Conservation (phyloP, 1,284 basidiomycete species). For the Phellinidium pouzarii region DNA sequence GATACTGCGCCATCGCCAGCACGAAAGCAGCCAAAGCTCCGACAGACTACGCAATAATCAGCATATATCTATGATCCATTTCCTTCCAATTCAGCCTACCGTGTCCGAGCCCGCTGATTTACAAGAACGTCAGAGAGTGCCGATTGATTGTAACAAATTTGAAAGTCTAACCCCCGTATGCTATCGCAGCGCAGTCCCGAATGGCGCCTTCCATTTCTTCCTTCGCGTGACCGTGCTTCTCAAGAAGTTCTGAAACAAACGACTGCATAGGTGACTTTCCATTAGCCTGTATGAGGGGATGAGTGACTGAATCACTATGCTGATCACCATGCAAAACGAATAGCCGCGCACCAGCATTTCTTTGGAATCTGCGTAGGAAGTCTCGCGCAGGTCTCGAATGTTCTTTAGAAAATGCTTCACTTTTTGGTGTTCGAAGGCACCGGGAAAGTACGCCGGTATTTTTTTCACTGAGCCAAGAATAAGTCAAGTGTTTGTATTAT, state of each 20-base stretch:
- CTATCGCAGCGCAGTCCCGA: slow-evolving; percentile 11
- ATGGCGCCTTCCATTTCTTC: slow-evolving; percentile 5
- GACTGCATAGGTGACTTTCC: slow-evolving; percentile 2
- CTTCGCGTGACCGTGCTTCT: slow-evolving; percentile 3
- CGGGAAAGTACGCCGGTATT: slow-evolving; percentile 59
- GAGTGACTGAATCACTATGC: no score
- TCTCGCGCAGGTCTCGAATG: not conserved
- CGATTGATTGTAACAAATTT: not conserved
- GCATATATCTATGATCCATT: not conserved
- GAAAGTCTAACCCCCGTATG: slow-evolving; percentile 10
- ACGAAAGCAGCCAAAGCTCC: slow-evolving; percentile 46
- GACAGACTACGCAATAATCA: slow-evolving; percentile 30
- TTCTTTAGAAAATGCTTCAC: slow-evolving; percentile 38
- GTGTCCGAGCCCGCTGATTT: not conserved
- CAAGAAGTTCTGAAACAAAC: slow-evolving; percentile 4
- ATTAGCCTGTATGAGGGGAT: not conserved
- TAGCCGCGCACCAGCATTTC: not conserved
- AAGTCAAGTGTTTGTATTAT: no score
- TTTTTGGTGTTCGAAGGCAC: slow-evolving; percentile 48
- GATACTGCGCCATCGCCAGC: slow-evolving; percentile 46
- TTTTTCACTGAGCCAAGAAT: slow-evolving; percentile 40
- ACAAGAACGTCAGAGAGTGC: no score
- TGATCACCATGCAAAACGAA: not conserved
- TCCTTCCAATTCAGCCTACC: not conserved
- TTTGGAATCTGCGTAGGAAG: not conserved